A percentile compares a stretch with the other conserved stretches of the same genome.
Evolutionary conservation across 148 eudicot species (phyloP).

Genomic region (Arbutus unedo): DNA sequence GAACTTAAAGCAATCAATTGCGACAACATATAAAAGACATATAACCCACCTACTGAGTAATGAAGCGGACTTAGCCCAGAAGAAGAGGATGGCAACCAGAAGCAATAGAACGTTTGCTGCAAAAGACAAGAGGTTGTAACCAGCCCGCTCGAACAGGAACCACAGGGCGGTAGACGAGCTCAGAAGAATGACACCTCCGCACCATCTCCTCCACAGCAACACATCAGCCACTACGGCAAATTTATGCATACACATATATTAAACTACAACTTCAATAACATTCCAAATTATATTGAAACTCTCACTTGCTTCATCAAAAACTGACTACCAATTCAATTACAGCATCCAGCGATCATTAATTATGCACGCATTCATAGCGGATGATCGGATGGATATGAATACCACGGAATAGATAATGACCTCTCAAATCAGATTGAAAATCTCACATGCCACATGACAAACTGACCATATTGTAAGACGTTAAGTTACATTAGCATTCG

Average conservation of each 20-base stretch:
- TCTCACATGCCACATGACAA: too few species aligned
- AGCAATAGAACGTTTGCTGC: conserved; percentile 63
- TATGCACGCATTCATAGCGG: neutral
- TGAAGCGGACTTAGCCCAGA: conserved; percentile 95
- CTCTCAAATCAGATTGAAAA: too few species aligned
- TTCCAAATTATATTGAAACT: neutral
- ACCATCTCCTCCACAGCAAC: conserved; percentile 69
- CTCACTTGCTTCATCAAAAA: neutral
- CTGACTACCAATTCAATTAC: neutral
- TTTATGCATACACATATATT: neutral
- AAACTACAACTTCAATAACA: neutral
- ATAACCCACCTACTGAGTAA: conserved; percentile 77
- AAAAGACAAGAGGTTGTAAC: conserved; percentile 64
- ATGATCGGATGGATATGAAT: neutral
- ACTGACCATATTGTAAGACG: too few species aligned
- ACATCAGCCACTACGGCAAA: conserved; percentile 70
- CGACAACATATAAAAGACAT: neutral
- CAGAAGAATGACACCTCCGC: conserved; percentile 42
- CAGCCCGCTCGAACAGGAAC: conserved; percentile 66
- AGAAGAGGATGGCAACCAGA: conserved; percentile 68
- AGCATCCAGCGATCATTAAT: neutral
- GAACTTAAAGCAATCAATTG: neutral
- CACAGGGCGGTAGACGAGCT: conserved; percentile 54
- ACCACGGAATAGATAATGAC: neutral
- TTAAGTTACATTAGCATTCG: too few species aligned